phyloP scores from a whole-genome alignment of 306 rosid species.

The Alnus glutinosa region DNA sequence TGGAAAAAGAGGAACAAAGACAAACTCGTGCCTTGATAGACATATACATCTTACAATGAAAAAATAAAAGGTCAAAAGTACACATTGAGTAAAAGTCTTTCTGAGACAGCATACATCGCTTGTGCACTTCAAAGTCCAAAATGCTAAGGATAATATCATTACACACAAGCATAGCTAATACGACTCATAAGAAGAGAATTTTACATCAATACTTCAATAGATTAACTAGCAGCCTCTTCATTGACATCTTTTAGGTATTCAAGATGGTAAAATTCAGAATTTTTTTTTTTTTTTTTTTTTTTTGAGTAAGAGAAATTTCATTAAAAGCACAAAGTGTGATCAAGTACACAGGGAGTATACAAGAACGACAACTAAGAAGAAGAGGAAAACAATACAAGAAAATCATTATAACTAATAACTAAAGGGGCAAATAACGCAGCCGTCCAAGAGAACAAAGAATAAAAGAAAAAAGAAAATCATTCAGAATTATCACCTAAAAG shows the following conservation, averaged over 20 bases:
- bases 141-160: background rate
- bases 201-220: conserved; percentile 21
- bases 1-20: background rate
- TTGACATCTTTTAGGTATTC: conserved; percentile 7
- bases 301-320: too few species aligned
- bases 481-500: background rate
- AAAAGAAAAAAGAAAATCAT: too few species aligned
- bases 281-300: too few species aligned
- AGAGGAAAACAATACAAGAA: too few species aligned
- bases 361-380: too few species aligned
- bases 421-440: too few species aligned
- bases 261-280: background rate
- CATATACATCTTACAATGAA: conserved; percentile 15
- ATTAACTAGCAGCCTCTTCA: conserved; percentile 18
- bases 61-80: conserved; percentile 16
- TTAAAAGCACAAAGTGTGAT: too few species aligned
- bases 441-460: too few species aligned
- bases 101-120: background rate
- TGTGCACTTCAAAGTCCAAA: background rate
- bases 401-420: too few species aligned
- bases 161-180: conserved; percentile 14
- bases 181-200: background rate
- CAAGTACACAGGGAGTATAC: too few species aligned
- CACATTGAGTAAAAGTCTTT: background rate
- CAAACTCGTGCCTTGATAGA: background rate